Conservation (phyloP, 2,329 filamentous ascomycete species). For the Cladophialophora carrionii region DNA sequence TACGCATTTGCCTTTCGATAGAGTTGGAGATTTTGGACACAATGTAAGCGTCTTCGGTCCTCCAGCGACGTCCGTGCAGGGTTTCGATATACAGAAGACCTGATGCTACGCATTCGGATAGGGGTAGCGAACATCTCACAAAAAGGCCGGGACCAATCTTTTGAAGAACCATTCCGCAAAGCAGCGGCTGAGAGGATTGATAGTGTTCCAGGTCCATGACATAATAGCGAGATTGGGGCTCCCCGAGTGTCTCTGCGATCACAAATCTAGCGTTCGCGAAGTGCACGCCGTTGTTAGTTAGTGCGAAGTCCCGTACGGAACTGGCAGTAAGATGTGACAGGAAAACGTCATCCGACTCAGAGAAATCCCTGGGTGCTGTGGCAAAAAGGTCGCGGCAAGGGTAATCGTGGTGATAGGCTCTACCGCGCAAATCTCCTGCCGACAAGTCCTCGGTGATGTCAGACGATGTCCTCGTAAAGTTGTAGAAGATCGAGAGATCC, state of each 20-base stretch:
- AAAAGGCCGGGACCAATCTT: not conserved
- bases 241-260: not conserved
- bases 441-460: no score
- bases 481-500: conserved; percentile 8
- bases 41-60: not conserved
- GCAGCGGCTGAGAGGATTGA: accelerated
- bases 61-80: not conserved
- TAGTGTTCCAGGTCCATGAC: not conserved
- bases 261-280: not conserved
- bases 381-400: not conserved
- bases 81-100: no score
- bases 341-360: not conserved
- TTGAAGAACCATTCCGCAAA: not conserved
- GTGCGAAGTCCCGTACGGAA: not conserved
- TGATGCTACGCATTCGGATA: not conserved
- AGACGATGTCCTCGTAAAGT: not conserved
- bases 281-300: conserved; percentile 3
- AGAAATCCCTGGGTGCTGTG: not conserved
- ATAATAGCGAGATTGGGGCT: not conserved
- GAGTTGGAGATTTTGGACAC: not conserved
- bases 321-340: not conserved
- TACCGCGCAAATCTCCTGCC: not conserved
- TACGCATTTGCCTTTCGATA: not conserved
- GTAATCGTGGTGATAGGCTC: not conserved
- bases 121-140: not conserved